Evolutionary conservation across 768 basidiomycete species (phyloP), one percentile per base, ranked within the genome.

Genomic region (Candolleomyces aberdarensis): DNA sequence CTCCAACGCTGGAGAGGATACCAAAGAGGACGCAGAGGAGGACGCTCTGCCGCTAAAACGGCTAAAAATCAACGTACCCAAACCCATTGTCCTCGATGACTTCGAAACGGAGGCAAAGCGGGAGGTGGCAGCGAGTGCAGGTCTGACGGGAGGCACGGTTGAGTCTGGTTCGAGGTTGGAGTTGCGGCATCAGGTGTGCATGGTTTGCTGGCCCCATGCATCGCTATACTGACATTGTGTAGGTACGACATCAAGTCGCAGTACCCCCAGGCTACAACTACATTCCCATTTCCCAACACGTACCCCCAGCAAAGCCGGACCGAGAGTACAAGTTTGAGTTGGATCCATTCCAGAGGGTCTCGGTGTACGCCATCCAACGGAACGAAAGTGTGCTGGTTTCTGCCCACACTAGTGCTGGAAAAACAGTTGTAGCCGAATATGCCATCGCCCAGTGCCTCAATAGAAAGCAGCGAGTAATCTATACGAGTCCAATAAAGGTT

Each of bases 401-500:
- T 22, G 97, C 97, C 0, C 97, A 99, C 78, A 99, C 97, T 5
- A 96, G 93, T 75, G 97, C 97, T 40, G 97, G 97, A 69, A 99
- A 99, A 78, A 99, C 97, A 2, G 97, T 98, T 63, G 97, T 99
- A 62, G 97, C 97, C 50, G 97, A 99, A 79, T 99, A 98, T 75
- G 97, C 97, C 50, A 98, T 99, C 70, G 97, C 97, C 0, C 93
- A 94, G 72, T 96, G 92, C 82, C 78, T 99, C 67, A 88, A 87
- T 74, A 88, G 91, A 70, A 94, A 94, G 70, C 92, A 97, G 76
- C 83, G 97, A 73, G 96, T 98, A 67, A 97, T 98, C 63, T 99
- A 99, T 77, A 99, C 97, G 22, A 95, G 92, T 83, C 97, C 97
- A 58, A 99, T 99, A 78, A 99, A 99, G 86, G 96, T 95, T 75